A percentile compares a stretch with the other conserved stretches of the same genome.
These are phyloP conservation scores for Symmetrospora coprosmae DNA, from an alignment of 768 basidiomycete genomes.

Conservation along the genomic window DNA sequence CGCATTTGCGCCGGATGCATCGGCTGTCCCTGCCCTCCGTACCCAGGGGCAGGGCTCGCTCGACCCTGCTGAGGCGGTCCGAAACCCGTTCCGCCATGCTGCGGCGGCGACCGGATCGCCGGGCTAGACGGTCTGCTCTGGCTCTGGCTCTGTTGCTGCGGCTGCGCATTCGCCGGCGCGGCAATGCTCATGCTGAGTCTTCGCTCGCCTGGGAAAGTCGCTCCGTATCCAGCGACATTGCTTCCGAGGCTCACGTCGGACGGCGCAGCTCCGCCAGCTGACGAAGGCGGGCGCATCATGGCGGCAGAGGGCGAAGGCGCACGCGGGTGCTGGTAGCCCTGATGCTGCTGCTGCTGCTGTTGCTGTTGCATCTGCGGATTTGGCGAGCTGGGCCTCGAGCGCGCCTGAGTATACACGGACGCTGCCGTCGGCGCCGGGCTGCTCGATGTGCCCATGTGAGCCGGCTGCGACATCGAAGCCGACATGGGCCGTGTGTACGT, in stretches of 20 bases:
- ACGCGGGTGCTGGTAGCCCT: constrained; percentile 19
- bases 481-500: neutral
- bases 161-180: neutral
- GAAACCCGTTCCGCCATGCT: neutral
- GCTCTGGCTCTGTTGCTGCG: neutral
- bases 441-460: neutral
- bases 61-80: neutral
- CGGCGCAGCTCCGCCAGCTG: constrained; percentile 41
- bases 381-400: neutral
- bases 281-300: constrained; percentile 28
- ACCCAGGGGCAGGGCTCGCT: constrained; percentile 19
- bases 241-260: constrained; percentile 50
- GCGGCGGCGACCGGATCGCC: neutral
- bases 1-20: constrained; percentile 19
- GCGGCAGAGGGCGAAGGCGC: constrained; percentile 34
- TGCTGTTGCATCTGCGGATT: neutral
- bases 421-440: neutral
- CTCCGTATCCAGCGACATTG: constrained; percentile 54
- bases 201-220: constrained; percentile 73
- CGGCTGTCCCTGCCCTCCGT: constrained; percentile 7
- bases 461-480: neutral
- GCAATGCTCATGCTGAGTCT: neutral
- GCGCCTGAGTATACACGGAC: neutral
- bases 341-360: constrained; percentile 7
- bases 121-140: neutral